A percentile compares a stretch with the other conserved stretches of the same genome.
Conservation (phyloP, 2,329 filamentous ascomycete species). For the Talaromyces sp. region DNA sequence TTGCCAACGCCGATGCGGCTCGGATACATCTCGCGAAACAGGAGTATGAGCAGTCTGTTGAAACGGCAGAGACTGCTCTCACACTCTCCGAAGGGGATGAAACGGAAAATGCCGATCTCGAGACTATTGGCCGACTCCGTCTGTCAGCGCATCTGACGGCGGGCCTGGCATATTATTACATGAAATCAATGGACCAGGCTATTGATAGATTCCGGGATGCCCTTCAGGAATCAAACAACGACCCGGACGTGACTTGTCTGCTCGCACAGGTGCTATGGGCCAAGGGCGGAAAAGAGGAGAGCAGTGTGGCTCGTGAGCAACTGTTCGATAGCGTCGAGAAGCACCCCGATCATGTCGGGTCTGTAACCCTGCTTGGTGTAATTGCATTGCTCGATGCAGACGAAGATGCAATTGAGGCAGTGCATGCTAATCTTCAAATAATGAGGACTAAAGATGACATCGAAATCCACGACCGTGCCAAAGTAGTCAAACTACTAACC, state of each 20-base stretch:
- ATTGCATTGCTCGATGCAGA: slow-evolving; percentile 80
- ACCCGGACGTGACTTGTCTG: slow-evolving; percentile 81
- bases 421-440: slow-evolving; percentile 68
- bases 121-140: slow-evolving; percentile 65
- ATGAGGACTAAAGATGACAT: slow-evolving; percentile 66
- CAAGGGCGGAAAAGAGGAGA: slow-evolving; percentile 69
- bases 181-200: slow-evolving; percentile 60
- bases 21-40: slow-evolving; percentile 71
- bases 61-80: slow-evolving; percentile 76
- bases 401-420: slow-evolving; percentile 72
- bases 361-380: slow-evolving; percentile 75
- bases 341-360: slow-evolving; percentile 70
- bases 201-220: slow-evolving; percentile 77
- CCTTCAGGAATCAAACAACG: slow-evolving; percentile 67
- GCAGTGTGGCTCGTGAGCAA: slow-evolving; percentile 69
- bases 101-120: slow-evolving; percentile 57
- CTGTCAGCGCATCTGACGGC: slow-evolving; percentile 82
- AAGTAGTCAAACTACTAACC: slow-evolving; percentile 70
- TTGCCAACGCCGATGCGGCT: slow-evolving; percentile 81
- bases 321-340: slow-evolving; percentile 76
- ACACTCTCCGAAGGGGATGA: slow-evolving; percentile 71
- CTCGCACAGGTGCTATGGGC: slow-evolving; percentile 93
- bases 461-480: slow-evolving; percentile 58
- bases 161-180: slow-evolving; percentile 76
- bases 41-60: slow-evolving; percentile 64